phyloP scores from a whole-genome alignment of 768 basidiomycete genomes.

The Boletellus emodensis region DNA sequence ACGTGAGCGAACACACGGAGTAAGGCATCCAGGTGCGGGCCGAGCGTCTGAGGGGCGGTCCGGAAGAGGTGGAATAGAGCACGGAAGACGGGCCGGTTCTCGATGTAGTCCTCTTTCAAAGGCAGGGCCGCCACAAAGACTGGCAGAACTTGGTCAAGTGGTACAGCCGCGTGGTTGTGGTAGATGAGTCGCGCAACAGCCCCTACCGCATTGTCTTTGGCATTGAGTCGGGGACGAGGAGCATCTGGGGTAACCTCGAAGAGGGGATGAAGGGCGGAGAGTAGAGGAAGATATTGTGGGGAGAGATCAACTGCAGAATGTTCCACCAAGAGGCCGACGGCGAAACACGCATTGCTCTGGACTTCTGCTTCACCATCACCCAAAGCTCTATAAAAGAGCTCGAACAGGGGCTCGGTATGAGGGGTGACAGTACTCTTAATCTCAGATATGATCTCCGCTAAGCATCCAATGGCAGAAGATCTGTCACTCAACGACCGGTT shows the following conservation, averaged over 20 bases:
- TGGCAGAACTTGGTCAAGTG: conserved; percentile 88
- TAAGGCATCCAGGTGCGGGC: conserved; percentile 74
- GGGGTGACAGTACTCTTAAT: conserved; percentile 85
- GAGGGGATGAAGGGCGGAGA: conserved; percentile 74
- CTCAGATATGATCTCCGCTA: conserved; percentile 93
- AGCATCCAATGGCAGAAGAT: conserved; percentile 87
- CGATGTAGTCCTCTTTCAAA: conserved; percentile 81
- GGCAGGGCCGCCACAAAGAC: conserved; percentile 80
- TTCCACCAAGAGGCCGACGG: conserved; percentile 86
- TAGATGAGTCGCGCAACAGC: conserved; percentile 85
- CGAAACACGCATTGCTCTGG: conserved; percentile 94
- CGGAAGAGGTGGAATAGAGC: conserved; percentile 87
- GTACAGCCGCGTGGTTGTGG: conserved; percentile 73
- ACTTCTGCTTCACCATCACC: conserved; percentile 88
- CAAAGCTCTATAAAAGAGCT: conserved; percentile 81
- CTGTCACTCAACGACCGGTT: conserved; percentile 86
- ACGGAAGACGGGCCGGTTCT: conserved; percentile 86
- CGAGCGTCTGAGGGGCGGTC: conserved; percentile 63
- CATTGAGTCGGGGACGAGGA: conserved; percentile 67
- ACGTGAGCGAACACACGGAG: conserved; percentile 78
- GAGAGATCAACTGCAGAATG: conserved; percentile 79
- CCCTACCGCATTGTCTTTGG: conserved; percentile 95
- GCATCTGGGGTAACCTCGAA: conserved; percentile 67
- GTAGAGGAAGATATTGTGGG: conserved; percentile 73
- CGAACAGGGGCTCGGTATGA: conserved; percentile 75